Conservation (phyloP, 164 flowering plant genomes). For the Piper betle region DNA sequence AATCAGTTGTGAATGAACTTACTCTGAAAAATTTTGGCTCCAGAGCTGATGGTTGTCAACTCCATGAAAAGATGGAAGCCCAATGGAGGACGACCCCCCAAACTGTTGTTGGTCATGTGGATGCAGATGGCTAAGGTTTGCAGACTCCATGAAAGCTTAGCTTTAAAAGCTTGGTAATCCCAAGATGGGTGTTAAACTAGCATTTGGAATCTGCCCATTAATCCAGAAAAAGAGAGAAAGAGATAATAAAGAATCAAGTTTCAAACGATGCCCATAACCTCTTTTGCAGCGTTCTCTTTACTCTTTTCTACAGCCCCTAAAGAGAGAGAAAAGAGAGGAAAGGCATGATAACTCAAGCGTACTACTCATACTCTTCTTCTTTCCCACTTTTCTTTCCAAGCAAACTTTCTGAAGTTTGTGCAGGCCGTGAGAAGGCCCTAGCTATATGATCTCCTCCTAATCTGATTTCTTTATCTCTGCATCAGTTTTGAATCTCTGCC, state of each 20-base stretch:
- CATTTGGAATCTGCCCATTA: conserved; percentile 33
- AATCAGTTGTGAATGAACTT: conserved; percentile 15
- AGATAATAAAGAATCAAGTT: conserved; percentile 5
- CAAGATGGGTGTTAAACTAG: conserved; percentile 30
- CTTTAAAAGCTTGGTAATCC: conserved; percentile 51
- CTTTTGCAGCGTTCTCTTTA: conserved; percentile 45
- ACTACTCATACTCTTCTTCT: conserved; percentile 1
- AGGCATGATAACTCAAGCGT: neutral
- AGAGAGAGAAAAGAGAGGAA: conserved; percentile 20
- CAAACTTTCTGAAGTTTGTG: conserved; percentile 16
- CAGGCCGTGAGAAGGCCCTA: too few species aligned
- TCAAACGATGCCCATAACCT: conserved; percentile 47
- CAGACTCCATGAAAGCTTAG: conserved; percentile 52
- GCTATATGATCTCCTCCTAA: neutral
- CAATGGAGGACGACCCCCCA: conserved; percentile 30
- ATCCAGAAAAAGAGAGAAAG: conserved; percentile 14
- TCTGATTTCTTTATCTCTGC: conserved; percentile 4
- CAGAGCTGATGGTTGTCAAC: conserved; percentile 27
- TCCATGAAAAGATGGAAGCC: conserved; percentile 32
- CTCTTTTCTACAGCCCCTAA: conserved; percentile 32
- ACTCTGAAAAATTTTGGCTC: conserved; percentile 45
- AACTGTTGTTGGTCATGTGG: conserved; percentile 37
- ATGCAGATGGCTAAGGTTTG: conserved; percentile 46
- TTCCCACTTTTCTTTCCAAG: conserved; percentile 11
- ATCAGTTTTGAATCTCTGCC: conserved; percentile 7